Evolutionary conservation across 2,329 filamentous ascomycete genomes (phyloP).

Genomic region (Xylaria sp.): DNA sequence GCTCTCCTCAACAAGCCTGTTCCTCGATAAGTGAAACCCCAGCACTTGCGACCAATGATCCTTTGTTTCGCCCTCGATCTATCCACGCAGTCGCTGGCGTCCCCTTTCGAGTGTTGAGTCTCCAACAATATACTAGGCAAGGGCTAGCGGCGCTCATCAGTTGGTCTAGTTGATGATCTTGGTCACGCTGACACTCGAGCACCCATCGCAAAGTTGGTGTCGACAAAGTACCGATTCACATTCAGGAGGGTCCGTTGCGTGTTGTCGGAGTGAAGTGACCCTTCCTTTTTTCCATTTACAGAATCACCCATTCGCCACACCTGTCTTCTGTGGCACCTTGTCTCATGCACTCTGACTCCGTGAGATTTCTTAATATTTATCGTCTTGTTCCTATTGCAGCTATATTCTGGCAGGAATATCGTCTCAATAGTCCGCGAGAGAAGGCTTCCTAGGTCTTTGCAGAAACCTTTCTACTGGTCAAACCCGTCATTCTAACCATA

Average conservation of each 20-base stretch:
- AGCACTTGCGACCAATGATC: neutral
- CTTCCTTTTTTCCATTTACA: neutral
- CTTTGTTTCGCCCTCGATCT: neutral
- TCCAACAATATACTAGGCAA: neutral
- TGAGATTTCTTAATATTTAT: neutral
- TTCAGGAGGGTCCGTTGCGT: neutral
- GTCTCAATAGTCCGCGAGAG: neutral
- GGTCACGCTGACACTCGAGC: neutral
- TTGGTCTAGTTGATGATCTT: neutral
- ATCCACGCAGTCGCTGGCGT: neutral
- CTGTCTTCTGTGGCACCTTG: neutral
- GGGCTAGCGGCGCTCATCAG: neutral
- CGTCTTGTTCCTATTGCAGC: neutral
- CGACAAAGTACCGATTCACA: neutral
- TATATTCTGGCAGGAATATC: neutral
- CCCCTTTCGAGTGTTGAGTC: neutral
- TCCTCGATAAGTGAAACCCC: neutral
- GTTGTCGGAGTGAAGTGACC: neutral
- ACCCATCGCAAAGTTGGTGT: neutral
- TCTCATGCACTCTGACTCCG: neutral
- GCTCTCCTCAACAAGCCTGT: neutral
- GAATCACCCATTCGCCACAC: neutral
- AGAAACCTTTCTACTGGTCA: neutral
- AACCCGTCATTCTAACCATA: neutral
- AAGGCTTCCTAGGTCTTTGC: neutral